A percentile compares a stretch with the other conserved stretches of the same genome.
Conservation (phyloP, 2,329 filamentous ascomycete genomes). For the Aspergillus pseudonomiae region DNA sequence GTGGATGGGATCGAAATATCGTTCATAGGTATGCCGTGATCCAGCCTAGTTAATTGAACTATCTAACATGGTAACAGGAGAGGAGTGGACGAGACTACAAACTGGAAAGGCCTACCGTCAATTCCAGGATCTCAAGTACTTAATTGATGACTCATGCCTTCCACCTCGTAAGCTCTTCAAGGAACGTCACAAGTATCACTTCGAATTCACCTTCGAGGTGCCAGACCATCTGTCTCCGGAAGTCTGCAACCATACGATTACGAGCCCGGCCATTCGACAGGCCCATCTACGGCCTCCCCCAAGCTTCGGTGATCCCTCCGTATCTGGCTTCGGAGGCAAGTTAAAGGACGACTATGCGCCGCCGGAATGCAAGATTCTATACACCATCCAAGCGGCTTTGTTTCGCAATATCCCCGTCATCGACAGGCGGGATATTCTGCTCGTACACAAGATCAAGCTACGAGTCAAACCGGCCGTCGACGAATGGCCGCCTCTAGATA, state of each 20-base stretch:
- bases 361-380: slow-evolving; percentile 16
- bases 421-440: slow-evolving; percentile 8
- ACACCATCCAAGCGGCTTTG: slow-evolving; percentile 14
- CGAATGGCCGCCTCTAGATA: slow-evolving; percentile 6
- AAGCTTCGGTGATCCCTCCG: slow-evolving; percentile 19
- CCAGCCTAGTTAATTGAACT: rapidly evolving
- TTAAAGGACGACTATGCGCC: slow-evolving; percentile 22
- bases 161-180: slow-evolving; percentile 10
- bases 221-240: slow-evolving; percentile 14
- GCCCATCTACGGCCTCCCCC: slow-evolving; percentile 21
- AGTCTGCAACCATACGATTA: slow-evolving; percentile 6
- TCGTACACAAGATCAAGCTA: slow-evolving; percentile 16
- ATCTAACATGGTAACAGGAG: slow-evolving; percentile 8
- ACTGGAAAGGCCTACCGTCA: slow-evolving; percentile 8
- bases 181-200: slow-evolving; percentile 4
- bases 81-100: slow-evolving; percentile 11
- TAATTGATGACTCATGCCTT: slow-evolving; percentile 1
- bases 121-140: slow-evolving; percentile 12
- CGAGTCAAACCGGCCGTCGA: slow-evolving; percentile 17
- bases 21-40: slow-evolving; percentile 5
- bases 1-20: slow-evolving; percentile 12
- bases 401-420: slow-evolving; percentile 6
- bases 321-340: slow-evolving; percentile 21
- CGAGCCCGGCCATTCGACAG: slow-evolving; percentile 11
- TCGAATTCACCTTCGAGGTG: slow-evolving; percentile 13